A percentile compares a stretch with the other conserved stretches of the same genome.
Evolutionary conservation across 177 flowering plant species (phyloP).

Genomic region (Telopea speciosissima): DNA sequence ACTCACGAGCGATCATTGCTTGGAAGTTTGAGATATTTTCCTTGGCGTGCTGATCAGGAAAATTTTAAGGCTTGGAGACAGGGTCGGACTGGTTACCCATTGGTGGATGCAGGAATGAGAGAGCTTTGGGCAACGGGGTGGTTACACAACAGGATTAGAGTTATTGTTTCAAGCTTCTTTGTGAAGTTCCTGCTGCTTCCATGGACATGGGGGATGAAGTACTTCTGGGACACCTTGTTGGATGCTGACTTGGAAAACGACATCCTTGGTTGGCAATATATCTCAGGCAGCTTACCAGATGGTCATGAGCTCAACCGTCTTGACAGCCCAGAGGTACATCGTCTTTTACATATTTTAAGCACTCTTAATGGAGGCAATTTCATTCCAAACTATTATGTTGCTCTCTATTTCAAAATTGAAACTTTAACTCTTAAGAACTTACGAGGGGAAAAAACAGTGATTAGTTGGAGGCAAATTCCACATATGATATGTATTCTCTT

Average conservation of each 20-base stretch:
- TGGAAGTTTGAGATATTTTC: constrained; percentile 59
- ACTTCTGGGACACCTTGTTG: constrained; percentile 94
- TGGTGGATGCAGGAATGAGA: constrained; percentile 97
- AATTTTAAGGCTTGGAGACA: constrained; percentile 90
- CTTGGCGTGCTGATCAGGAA: constrained; percentile 51
- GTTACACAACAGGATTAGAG: constrained; percentile 81
- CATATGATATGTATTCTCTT: neutral
- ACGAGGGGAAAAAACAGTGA: no score
- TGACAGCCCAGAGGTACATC: constrained; percentile 71
- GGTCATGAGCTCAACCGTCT: constrained; percentile 86
- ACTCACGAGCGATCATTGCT: constrained; percentile 74
- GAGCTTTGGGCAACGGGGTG: constrained; percentile 99
- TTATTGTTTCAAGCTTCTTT: constrained; percentile 76
- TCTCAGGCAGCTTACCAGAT: constrained; percentile 94
- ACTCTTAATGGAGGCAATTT: neutral
- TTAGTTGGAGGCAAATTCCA: neutral
- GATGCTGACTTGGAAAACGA: constrained; percentile 92
- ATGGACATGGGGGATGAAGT: constrained; percentile 98
- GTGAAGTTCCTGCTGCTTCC: constrained; percentile 83
- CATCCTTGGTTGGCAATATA: constrained; percentile 96
- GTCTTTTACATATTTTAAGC: neutral
- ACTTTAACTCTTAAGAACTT: no score
- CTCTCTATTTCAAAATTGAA: neutral
- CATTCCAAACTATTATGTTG: neutral
- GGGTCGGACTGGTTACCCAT: constrained; percentile 87